phyloP scores from a whole-genome alignment of 352 stramenopile genomes.

The Pseudoperonospora humuli region DNA sequence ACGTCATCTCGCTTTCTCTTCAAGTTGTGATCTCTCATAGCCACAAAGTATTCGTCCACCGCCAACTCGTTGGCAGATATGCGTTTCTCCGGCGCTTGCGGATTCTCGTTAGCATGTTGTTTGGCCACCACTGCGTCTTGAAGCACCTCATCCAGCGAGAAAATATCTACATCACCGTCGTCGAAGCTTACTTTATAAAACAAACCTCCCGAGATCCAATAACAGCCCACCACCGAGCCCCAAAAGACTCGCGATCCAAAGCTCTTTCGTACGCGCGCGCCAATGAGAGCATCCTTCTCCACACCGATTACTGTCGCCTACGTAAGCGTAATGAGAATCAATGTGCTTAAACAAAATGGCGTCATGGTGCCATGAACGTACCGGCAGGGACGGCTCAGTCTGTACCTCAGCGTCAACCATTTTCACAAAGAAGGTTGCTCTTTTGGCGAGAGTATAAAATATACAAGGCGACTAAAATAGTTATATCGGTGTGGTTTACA shows the following conservation, averaged over 20 bases:
- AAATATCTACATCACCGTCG: conserved; percentile 73
- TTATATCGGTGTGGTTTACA: no score
- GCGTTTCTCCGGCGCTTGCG: conserved; percentile 1
- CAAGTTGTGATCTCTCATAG: conserved; percentile 25
- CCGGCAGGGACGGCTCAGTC: conserved; percentile 12
- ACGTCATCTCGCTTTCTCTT: conserved; percentile 39
- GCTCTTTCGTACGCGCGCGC: conserved; percentile 52
- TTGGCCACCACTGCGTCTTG: conserved; percentile 35
- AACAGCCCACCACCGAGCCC: conserved; percentile 50
- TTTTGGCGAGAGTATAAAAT: no score
- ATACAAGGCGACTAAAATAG: no score
- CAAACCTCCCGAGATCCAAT: conserved; percentile 34
- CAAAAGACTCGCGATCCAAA: conserved; percentile 65
- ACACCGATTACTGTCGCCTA: conserved; percentile 17
- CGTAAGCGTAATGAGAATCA: background rate
- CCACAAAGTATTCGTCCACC: conserved; percentile 16
- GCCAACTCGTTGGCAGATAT: background rate
- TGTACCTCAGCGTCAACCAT: conserved; percentile 21
- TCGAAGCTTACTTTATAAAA: conserved; percentile 84
- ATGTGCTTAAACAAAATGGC: background rate
- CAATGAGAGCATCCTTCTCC: conserved; percentile 19
- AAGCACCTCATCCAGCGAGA: conserved; percentile 43
- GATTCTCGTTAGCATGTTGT: conserved; percentile 21
- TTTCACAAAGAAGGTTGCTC: background rate
- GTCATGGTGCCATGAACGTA: background rate